These are phyloP conservation scores for Skeletonema marinoi DNA, from an alignment of 108 stramenopile species.

Conservation along the genomic window DNA sequence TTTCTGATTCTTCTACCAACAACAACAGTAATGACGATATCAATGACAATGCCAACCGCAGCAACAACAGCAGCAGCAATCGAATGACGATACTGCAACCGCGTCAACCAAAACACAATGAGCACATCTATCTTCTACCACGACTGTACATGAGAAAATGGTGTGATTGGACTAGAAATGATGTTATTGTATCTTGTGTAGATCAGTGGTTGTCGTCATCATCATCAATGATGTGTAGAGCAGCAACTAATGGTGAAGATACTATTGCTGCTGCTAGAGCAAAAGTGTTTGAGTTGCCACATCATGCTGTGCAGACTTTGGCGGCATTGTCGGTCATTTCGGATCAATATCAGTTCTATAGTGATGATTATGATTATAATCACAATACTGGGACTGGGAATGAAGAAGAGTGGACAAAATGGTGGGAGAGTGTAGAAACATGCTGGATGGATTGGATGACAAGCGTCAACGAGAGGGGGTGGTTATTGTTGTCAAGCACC, in stretches of 20 bases:
- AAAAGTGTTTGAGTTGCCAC: not conserved
- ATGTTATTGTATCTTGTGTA: conserved; percentile 10
- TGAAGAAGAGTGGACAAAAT: conserved; percentile 10
- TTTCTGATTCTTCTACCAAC: not conserved
- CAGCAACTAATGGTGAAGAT: not conserved
- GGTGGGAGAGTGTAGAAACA: conserved; percentile 10
- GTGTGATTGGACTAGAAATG: conserved; percentile 61
- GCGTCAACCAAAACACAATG: conserved; percentile 5
- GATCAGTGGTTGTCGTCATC: conserved; percentile 33
- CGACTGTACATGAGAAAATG: conserved; percentile 66
- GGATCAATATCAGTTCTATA: conserved; percentile 33
- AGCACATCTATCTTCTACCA: conserved; percentile 62
- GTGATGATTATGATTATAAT: too few species aligned
- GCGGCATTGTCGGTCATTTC: conserved; percentile 34
- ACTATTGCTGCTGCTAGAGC: not conserved
- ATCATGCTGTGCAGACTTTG: conserved; percentile 10
- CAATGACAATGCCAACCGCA: not conserved
- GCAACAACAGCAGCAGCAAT: conserved; percentile 4
- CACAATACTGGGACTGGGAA: not conserved
- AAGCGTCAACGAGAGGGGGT: not conserved
- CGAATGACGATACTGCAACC: not conserved
- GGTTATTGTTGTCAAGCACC: too few species aligned
- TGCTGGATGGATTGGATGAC: conserved; percentile 9
- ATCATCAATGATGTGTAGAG: not conserved
- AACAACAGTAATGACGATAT: not conserved